Evolutionary conservation across 306 rosid genomes (phyloP), one percentile per base, ranked within the genome.

Genomic region (Echinosophora koreensis): DNA sequence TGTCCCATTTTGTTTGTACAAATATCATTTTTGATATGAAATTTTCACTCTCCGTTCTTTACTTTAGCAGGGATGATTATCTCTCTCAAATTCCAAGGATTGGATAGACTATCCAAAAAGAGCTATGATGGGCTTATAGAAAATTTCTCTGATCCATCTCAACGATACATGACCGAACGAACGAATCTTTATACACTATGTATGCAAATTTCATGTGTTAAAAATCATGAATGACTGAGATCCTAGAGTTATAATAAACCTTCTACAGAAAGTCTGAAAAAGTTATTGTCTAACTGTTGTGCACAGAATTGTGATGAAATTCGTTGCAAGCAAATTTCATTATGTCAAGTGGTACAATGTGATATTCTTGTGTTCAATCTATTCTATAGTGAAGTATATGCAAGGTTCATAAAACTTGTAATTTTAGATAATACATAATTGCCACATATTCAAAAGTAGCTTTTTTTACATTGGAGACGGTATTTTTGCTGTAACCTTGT

Each of bases 401-500:
- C 14, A 41, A 54, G 15, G 27, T 17, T 12, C 44, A 34, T 77
- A 14, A 56, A 56, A 46, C 50, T 66, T 17, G 46, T 56, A 55
- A 50, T 67, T 66, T 58, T 67, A 77, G 59, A 55, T 77, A 8
- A 27, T 39, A 7, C 34, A 17, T 77, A 66, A 56, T 32, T 76
- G 54, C 17, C 39, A 6, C 32, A 10, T 57, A 4, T 56, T 77
- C 6, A 41, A 47, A 56, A 67, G 3, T 51, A 52, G 62, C 16
- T 68, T 49, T 68, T 49, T 37, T 5, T 58, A n/a, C 46, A 35
- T 52, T 22, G 55, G 71, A 47, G 50, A 60, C 15, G 35, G 34
- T 69, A 59, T 69, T 78, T 27, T 78, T 68, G 76, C 63, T 37
- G 57, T 50, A 50, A 51, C 46, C 3, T 55, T 67, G 60, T 67